A percentile compares a stretch with the other conserved stretches of the same genome.
These are phyloP conservation scores for Dalbergia oliveri DNA, from an alignment of 306 rosid species.

Conservation along the genomic window DNA sequence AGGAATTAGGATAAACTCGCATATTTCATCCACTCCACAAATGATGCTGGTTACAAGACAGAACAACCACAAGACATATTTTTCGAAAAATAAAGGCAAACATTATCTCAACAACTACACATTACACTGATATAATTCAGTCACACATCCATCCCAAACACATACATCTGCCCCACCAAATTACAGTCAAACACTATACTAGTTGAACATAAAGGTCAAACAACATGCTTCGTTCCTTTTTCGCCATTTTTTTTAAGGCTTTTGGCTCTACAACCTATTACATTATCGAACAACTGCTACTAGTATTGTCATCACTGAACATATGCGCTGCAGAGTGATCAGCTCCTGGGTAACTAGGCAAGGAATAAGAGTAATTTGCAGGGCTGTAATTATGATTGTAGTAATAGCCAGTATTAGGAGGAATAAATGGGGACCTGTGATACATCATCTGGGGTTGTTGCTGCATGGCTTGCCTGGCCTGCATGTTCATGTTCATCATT, in stretches of 20 bases:
- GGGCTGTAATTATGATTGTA: conserved; percentile 59
- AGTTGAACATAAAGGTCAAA: conserved; percentile 46
- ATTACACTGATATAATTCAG: conserved; percentile 44
- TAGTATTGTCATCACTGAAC: conserved; percentile 83
- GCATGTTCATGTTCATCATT: conserved; percentile 75
- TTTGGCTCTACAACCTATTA: conserved; percentile 51
- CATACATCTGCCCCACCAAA: conserved; percentile 46
- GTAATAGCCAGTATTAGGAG: conserved; percentile 84
- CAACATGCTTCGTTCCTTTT: conserved; percentile 30
- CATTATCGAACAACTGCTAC: conserved; percentile 84
- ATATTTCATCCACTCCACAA: conserved; percentile 8
- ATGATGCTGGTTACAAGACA: conserved; percentile 31
- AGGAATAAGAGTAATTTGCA: conserved; percentile 48
- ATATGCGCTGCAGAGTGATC: conserved; percentile 72
- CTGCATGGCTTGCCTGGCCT: conserved; percentile 67
- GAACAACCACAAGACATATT: conserved; percentile 25
- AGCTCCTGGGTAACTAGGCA: conserved; percentile 46
- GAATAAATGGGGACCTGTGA: conserved; percentile 72
- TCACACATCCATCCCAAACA: conserved; percentile 32
- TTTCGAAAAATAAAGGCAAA: conserved; percentile 27
- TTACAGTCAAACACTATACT: conserved; percentile 55
- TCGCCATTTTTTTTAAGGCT: background rate
- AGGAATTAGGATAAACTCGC: conserved; percentile 15
- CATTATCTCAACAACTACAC: conserved; percentile 47
- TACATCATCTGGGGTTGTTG: conserved; percentile 93